Conservation (phyloP, 345 rosid genomes). For the Bretschneidera sinensis region DNA sequence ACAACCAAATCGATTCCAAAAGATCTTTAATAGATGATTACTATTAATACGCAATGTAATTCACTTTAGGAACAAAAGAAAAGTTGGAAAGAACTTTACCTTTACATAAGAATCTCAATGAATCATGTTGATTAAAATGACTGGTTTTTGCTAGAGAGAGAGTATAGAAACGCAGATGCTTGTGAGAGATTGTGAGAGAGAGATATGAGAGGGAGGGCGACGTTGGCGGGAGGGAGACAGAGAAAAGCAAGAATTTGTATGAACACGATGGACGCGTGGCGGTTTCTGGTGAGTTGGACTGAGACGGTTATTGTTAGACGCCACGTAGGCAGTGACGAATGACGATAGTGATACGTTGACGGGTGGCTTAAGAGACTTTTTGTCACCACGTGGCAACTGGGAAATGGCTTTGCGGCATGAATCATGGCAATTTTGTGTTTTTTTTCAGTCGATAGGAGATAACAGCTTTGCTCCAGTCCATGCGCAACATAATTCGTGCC, state of each 20-base stretch:
- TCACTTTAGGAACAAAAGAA: not conserved
- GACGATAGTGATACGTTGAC: no score
- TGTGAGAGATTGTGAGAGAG: slow-evolving; percentile 6
- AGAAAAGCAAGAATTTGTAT: not conserved
- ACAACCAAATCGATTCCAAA: not conserved
- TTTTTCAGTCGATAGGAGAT: no score
- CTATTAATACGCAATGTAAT: not conserved
- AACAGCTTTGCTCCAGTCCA: no score
- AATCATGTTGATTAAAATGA: not conserved
- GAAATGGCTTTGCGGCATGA: no score
- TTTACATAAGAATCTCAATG: not conserved
- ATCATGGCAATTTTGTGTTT: no score
- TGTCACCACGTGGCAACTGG: no score
- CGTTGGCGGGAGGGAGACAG: slow-evolving; percentile 51
- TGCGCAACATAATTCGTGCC: no score
- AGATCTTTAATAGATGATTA: not conserved
- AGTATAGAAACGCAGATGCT: not conserved
- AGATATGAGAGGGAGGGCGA: slow-evolving; percentile 39
- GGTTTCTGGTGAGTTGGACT: not conserved
- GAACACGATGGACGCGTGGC: slow-evolving; percentile 21
- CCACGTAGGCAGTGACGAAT: slow-evolving; percentile 1
- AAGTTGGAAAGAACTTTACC: not conserved
- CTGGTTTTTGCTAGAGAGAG: no score
- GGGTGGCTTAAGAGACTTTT: no score
- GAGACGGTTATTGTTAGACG: not conserved